phyloP scores from a whole-genome alignment of 495 filamentous ascomycete species.

The Trichodelitschia bisporula region DNA sequence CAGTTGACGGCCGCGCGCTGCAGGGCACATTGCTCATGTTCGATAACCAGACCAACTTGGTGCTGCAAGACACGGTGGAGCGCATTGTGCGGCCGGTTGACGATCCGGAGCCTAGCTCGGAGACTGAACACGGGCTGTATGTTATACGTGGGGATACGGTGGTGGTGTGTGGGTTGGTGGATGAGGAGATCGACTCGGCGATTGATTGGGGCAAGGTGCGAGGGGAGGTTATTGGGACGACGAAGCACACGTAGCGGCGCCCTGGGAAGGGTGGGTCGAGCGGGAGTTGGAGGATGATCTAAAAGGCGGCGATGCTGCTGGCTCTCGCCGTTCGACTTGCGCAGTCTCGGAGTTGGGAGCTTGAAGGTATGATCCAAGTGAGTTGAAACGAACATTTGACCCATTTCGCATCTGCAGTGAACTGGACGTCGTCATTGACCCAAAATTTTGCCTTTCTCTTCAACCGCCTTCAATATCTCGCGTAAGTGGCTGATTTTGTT shows the following conservation, averaged over 20 bases:
- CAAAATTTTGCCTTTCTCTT: too few species aligned
- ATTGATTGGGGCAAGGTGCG: conserved; percentile 84
- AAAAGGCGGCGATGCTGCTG: too few species aligned
- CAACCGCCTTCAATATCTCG: too few species aligned
- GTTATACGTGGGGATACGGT: conserved; percentile 88
- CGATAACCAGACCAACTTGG: conserved; percentile 83
- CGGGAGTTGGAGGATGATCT: too few species aligned
- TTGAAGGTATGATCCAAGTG: too few species aligned
- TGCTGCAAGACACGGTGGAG: conserved; percentile 64
- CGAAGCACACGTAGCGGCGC: conserved; percentile 62
- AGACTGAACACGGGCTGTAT: conserved; percentile 72
- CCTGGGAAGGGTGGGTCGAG: too few species aligned
- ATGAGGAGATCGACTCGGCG: conserved; percentile 62
- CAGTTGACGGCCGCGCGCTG: conserved; percentile 74
- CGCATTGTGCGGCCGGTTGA: conserved; percentile 69
- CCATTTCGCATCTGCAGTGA: too few species aligned
- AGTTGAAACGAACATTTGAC: too few species aligned
- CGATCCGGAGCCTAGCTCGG: conserved; percentile 53
- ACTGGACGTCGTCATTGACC: too few species aligned
- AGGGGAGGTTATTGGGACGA: conserved; percentile 58
- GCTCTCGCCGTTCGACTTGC: too few species aligned
- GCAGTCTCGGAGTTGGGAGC: too few species aligned
- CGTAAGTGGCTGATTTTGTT: too few species aligned
- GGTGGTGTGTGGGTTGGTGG: conserved; percentile 67
- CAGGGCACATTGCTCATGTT: conserved; percentile 64